Conservation (phyloP, 495 filamentous ascomycete genomes). For the Aspergillus ellipticus region DNA sequence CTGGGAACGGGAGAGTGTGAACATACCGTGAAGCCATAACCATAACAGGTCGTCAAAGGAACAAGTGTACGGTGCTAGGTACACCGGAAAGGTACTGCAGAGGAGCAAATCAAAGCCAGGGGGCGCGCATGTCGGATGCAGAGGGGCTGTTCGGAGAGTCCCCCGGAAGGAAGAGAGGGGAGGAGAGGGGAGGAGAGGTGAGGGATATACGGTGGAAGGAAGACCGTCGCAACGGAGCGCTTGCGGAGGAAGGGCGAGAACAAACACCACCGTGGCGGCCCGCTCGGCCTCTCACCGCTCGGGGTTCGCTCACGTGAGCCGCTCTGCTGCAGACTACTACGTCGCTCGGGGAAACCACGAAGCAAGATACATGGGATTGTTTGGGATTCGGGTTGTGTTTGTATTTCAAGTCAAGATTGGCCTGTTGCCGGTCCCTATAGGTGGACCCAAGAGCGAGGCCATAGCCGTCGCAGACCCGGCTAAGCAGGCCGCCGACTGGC, state of each 20-base stretch:
- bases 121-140: background rate
- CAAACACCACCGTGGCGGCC: too few relatives aligned
- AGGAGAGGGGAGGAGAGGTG: background rate
- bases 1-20: background rate
- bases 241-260: background rate
- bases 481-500: background rate
- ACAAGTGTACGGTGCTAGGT: background rate
- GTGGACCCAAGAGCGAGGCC: background rate
- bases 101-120: background rate
- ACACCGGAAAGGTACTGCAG: background rate
- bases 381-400: too few relatives aligned
- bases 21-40: slow-evolving; percentile 33
- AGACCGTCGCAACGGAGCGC: background rate
- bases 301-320: background rate
- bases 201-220: background rate
- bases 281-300: too few relatives aligned
- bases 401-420: too few relatives aligned
- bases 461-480: background rate
- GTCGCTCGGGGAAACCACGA: too few relatives aligned
- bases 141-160: background rate
- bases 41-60: slow-evolving; percentile 15
- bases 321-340: too few relatives aligned
- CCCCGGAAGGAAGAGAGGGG: background rate
- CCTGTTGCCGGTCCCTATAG: too few relatives aligned
- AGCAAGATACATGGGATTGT: too few relatives aligned